phyloP scores from a whole-genome alignment of 2,329 filamentous ascomycete species.

The Fusarium proliferatum region DNA sequence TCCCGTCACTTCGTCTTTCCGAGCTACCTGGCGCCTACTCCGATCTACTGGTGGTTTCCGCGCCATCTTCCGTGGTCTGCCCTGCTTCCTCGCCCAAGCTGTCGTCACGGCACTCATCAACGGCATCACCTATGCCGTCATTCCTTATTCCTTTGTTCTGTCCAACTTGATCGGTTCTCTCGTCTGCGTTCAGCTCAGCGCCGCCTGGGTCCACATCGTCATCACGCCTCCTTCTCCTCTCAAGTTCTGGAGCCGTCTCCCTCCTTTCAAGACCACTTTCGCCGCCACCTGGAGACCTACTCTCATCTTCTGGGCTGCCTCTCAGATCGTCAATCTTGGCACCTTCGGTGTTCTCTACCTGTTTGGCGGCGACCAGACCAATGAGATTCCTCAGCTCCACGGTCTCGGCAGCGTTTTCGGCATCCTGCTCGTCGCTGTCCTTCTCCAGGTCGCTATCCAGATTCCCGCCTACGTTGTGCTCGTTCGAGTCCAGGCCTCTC shows the following conservation, averaged over 20 bases:
- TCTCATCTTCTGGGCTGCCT: constrained; percentile 69
- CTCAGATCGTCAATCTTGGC: constrained; percentile 60
- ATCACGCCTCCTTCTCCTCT: constrained; percentile 75
- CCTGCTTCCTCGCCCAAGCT: constrained; percentile 57
- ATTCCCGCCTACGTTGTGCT: constrained; percentile 83
- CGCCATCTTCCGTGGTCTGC: constrained; percentile 76
- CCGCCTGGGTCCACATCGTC: constrained; percentile 87
- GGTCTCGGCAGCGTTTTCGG: constrained; percentile 57
- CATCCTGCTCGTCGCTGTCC: constrained; percentile 58
- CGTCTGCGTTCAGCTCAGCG: constrained; percentile 73
- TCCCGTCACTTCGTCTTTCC: constrained; percentile 62
- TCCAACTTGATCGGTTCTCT: constrained; percentile 61
- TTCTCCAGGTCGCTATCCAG: constrained; percentile 70
- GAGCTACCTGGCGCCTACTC: constrained; percentile 66
- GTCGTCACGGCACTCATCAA: constrained; percentile 54
- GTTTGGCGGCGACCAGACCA: constrained; percentile 57
- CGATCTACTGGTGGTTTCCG: constrained; percentile 70
- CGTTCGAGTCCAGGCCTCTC: constrained; percentile 85
- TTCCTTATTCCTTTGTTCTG: constrained; percentile 56
- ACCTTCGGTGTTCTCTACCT: constrained; percentile 57
- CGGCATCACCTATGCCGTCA: constrained; percentile 58
- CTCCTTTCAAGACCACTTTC: constrained; percentile 71
- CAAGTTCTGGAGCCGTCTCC: constrained; percentile 76
- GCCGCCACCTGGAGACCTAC: constrained; percentile 76
- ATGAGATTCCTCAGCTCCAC: constrained; percentile 47